Evolutionary conservation across 805 yeast species (phyloP).

Genomic region (Candida maesae): DNA sequence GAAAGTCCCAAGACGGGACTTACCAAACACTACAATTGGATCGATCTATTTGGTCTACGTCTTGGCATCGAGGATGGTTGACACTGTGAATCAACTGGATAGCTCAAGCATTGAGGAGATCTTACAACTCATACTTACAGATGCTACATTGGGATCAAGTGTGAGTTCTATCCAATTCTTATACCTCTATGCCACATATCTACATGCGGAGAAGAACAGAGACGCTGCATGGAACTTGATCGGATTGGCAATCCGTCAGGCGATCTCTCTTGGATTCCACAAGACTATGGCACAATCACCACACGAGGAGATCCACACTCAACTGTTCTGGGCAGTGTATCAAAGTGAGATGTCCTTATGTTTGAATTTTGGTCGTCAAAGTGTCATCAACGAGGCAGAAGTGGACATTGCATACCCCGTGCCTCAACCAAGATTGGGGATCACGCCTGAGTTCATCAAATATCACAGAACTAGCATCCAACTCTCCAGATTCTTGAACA

Average conservation of each 20-base stretch:
- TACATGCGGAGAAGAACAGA: constrained; percentile 41
- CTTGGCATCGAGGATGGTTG: constrained; percentile 23
- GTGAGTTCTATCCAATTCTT: constrained; percentile 42
- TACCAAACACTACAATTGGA: constrained; percentile 31
- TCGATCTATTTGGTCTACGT: constrained; percentile 45
- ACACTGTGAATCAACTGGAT: constrained; percentile 20
- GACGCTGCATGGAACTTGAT: constrained; percentile 47
- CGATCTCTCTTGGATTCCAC: constrained; percentile 46
- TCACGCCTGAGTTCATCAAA: constrained; percentile 26
- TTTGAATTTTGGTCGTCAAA: constrained; percentile 43
- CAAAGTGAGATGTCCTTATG: constrained; percentile 39
- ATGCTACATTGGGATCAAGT: constrained; percentile 41
- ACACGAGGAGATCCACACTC: constrained; percentile 26
- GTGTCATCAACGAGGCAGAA: constrained; percentile 42
- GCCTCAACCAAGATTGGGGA: constrained; percentile 6
- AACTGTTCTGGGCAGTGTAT: constrained; percentile 40
- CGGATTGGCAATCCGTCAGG: constrained; percentile 45
- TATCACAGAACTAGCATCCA: constrained; percentile 34
- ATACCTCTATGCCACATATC: constrained; percentile 38
- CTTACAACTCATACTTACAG: constrained; percentile 39
- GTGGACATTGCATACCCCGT: constrained; percentile 40
- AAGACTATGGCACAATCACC: constrained; percentile 29
- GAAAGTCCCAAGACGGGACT: constrained; percentile 1
- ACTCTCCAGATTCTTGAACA: constrained; percentile 36
- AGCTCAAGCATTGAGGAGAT: constrained; percentile 35